Evolutionary conservation across 2,329 filamentous ascomycete genomes (phyloP), one percentile per base, ranked within the genome.

Genomic region (Xenoacremonium recifei): DNA sequence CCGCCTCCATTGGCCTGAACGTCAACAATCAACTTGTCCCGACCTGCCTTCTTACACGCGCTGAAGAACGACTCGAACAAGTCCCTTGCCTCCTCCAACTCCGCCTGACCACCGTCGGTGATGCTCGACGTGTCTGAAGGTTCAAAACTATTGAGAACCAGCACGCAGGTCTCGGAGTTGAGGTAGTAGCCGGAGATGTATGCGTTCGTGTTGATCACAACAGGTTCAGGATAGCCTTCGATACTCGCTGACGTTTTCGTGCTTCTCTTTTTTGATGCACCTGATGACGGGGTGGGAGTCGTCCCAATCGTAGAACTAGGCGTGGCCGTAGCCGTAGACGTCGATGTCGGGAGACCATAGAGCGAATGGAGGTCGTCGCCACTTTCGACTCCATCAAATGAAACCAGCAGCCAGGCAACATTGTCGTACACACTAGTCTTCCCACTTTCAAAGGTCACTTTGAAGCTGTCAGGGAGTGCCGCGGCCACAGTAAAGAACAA

Each of bases 401-500:
- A 46, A n/a, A 40, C 12, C 17, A 33, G 38, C 25, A 57, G 20
- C 25, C 47, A 4, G 3, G 58, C 45, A 10, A 38, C 17, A 20
- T 53, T 56, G 2, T 39, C 23, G 11, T 54, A 11, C n/a, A 49
- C 36, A 3, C 43, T 25, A 15, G 19, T 31, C 16, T 30, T 54
- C 2, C 52, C 54, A 21, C 58, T 57, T 12, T 53, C 37, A 21
- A 57, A 57, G 25, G 47, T 35, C 11, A 57, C 29, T 5, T 42
- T 54, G 38, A 56, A 54, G 1, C 23, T 48, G 23, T 57, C 54
- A 1, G 54, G 54, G 7, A 58, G n/a, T n/a, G n/a, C n/a, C n/a
- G n/a, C n/a, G n/a, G n/a, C n/a, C n/a, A n/a, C n/a, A n/a, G n/a
- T n/a, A n/a, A n/a, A n/a, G n/a, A n/a, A n/a, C n/a, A n/a, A n/a